Evolutionary conservation across 768 basidiomycete genomes (phyloP), one percentile per base, ranked within the genome.

Genomic region (Dendrothele bispora): DNA sequence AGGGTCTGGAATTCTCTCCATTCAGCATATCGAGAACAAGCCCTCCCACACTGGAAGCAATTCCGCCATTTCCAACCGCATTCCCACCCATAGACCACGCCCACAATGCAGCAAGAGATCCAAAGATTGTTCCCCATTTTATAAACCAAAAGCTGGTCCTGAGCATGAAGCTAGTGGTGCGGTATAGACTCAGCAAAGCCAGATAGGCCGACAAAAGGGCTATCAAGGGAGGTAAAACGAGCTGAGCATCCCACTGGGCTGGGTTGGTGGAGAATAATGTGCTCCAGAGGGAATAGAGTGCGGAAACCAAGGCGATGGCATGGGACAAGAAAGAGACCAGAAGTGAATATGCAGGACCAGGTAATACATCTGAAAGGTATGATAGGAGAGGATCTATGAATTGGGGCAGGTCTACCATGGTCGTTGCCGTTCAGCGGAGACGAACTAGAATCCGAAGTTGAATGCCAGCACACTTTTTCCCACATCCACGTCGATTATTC

Each of bases 81-180:
- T 65, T 68, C 24, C 61, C 65, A 14, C 51, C 60, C 61, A 79
- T 63, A 39, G 79, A 65, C 77, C 79, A 88, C 8, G 80, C 82
- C 14, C 67, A 61, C 7, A 71, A 73, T 5, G 76, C 83, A n/a
- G 77, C 73, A 7, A 84, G 56, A 2, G 72, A 64, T 11, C 72
- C 77, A 7, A 88, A 50, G 39, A 92, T 66, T 10, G 72, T 66
- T 20, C 84, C 85, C 89, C 89, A 92, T 66, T 92, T 92, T 57
- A 87, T 61, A 57, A 88, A 76, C 74, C 79, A 89, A 54, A 89
- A 63, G 22, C 67, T 70, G 27, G 79, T 80, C 50, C 86, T 78
- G 53, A 91, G 66, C 56, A 86, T 72, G 83, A 86, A 91, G 20
- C 75, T 76, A 11, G 88, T 84, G 4, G 90, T 91, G 50, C 87